Percentiles rank a stretch among this genome's conserved stretches.
phyloP scores from a whole-genome alignment of 208 protist species.

The Acanthamoeba quina region DNA sequence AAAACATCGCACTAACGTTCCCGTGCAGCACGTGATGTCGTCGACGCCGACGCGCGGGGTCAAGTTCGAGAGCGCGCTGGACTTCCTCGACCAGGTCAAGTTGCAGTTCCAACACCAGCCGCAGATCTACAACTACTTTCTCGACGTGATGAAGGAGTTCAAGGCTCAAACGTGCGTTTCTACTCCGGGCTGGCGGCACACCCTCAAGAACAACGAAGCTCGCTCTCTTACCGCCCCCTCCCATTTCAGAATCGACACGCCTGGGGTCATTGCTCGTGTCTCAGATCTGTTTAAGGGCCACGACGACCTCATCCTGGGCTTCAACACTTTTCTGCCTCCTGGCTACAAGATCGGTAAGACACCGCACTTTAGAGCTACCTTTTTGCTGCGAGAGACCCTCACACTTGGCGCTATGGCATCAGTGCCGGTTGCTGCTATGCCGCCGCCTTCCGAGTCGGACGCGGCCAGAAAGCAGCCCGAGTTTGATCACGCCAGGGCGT shows the following conservation, averaged over 20 bases:
- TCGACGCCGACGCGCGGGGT: not conserved
- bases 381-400: not conserved
- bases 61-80: conserved; percentile 83
- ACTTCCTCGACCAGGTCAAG: conserved; percentile 86
- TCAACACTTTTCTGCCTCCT: conserved; percentile 93
- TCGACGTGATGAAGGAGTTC: conserved; percentile 91
- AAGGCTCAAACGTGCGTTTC: conserved; percentile 85
- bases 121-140: conserved; percentile 88
- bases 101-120: conserved; percentile 81
- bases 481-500: conserved; percentile 89
- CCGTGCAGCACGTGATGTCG: not conserved
- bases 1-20: not conserved
- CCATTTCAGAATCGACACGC: conserved; percentile 88
- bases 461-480: conserved; percentile 79
- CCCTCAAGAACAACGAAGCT: not conserved
- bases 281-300: conserved; percentile 91
- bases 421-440: not conserved
- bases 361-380: not conserved
- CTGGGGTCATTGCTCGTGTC: conserved; percentile 92
- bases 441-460: not conserved
- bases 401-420: not conserved
- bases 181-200: not conserved
- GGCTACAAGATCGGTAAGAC: conserved; percentile 87
- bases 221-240: not conserved
- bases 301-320: conserved; percentile 89